These are phyloP conservation scores for Teunomyces atbi DNA, from an alignment of 805 yeast species.

Conservation along the genomic window DNA sequence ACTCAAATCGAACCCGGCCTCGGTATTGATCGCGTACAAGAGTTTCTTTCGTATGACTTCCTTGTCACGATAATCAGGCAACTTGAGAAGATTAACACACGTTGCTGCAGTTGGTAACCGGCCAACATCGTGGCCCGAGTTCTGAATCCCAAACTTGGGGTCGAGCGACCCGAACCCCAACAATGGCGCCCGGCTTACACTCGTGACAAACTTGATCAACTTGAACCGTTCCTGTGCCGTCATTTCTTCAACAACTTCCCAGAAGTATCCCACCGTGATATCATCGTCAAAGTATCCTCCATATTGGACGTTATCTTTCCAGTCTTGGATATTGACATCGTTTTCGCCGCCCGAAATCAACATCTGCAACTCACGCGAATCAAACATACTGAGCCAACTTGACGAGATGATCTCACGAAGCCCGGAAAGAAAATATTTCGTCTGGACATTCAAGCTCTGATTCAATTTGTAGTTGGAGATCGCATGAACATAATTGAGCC, in stretches of 20 bases:
- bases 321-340: constrained; percentile 69
- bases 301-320: constrained; percentile 58
- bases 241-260: constrained; percentile 76
- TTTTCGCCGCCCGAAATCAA: constrained; percentile 70
- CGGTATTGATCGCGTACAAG: constrained; percentile 74
- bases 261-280: constrained; percentile 61
- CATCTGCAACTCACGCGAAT: constrained; percentile 77
- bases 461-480: constrained; percentile 79
- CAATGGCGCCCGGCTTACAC: constrained; percentile 88
- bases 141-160: constrained; percentile 80
- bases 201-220: constrained; percentile 84
- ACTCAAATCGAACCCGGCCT: constrained; percentile 79
- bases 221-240: constrained; percentile 57
- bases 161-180: constrained; percentile 64
- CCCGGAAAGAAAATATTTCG: constrained; percentile 67
- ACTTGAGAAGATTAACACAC: constrained; percentile 80
- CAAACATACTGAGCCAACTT: constrained; percentile 81
- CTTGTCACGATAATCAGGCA: constrained; percentile 78
- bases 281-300: constrained; percentile 62
- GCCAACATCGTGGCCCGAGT: constrained; percentile 53
- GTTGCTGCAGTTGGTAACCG: constrained; percentile 91
- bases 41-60: constrained; percentile 61
- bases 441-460: constrained; percentile 54
- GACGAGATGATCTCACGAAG: constrained; percentile 64
- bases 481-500: constrained; percentile 70